Evolutionary conservation across 768 basidiomycete species (phyloP).

Genomic region (Heimioporus sp.): DNA sequence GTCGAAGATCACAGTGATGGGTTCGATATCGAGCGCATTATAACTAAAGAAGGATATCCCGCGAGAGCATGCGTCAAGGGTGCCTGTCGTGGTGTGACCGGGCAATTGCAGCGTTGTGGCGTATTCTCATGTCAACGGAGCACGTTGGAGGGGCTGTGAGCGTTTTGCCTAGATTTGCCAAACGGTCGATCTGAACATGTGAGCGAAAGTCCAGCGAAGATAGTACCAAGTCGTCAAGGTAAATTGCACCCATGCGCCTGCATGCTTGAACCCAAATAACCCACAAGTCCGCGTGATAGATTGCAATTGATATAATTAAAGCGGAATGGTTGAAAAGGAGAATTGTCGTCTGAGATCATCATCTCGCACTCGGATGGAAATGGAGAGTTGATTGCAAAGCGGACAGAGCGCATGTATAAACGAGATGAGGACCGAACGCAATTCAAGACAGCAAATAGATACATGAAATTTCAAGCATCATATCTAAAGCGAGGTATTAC

Average conservation of each 20-base stretch:
- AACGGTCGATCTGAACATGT: constrained; percentile 6
- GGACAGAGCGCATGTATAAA: constrained; percentile 19
- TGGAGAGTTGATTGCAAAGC: constrained; percentile 15
- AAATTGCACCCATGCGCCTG: constrained; percentile 16
- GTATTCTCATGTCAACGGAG: constrained; percentile 20
- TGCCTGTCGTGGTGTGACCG: constrained; percentile 12
- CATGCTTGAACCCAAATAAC: constrained; percentile 3
- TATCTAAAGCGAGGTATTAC: constrained; percentile 24
- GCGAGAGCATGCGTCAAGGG: constrained; percentile 6
- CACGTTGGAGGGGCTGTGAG: constrained; percentile 24
- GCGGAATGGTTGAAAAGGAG: constrained; percentile 1
- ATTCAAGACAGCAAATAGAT: constrained; percentile 14
- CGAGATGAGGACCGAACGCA: constrained; percentile 2
- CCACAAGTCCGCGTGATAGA: constrained; percentile 16
- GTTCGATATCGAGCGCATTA: constrained; percentile 7
- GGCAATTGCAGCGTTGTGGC: constrained; percentile 14
- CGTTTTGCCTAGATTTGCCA: constrained; percentile 10
- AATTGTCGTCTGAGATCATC: constrained; percentile 1
- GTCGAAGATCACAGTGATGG: constrained; percentile 7
- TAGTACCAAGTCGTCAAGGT: constrained; percentile 13
- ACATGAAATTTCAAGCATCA: constrained; percentile 13
- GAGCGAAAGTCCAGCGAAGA: constrained; percentile 15
- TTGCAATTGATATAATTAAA: constrained; percentile 8
- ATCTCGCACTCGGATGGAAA: not conserved
- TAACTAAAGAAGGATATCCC: constrained; percentile 10